These are phyloP conservation scores for Nitzschia putrida DNA, from an alignment of 108 stramenopile species.

Conservation along the genomic window DNA sequence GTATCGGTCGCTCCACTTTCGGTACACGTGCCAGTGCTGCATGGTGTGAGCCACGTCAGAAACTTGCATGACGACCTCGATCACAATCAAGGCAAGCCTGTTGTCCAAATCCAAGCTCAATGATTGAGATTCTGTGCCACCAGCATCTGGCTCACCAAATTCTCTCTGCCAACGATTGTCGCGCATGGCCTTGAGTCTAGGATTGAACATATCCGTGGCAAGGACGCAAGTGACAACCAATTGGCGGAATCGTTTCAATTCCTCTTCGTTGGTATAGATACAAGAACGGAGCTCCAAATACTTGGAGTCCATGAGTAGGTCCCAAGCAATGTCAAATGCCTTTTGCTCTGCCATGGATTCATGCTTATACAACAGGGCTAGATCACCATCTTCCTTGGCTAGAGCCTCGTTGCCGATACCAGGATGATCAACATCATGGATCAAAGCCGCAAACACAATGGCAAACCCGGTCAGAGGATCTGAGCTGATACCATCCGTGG, in stretches of 20 bases:
- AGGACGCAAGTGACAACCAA: slow-evolving; percentile 49
- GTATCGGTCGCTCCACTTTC: slow-evolving; percentile 46
- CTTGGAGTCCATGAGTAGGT: slow-evolving; percentile 33
- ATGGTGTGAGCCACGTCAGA: slow-evolving; percentile 21
- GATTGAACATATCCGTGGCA: slow-evolving; percentile 50
- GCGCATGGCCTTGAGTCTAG: slow-evolving; percentile 13
- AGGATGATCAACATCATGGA: slow-evolving; percentile 56
- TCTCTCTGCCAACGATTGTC: slow-evolving; percentile 37
- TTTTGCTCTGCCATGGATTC: slow-evolving; percentile 29
- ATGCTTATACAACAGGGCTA: slow-evolving; percentile 43
- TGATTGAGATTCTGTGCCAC: too few species aligned
- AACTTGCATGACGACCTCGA: slow-evolving; percentile 24
- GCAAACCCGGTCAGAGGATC: slow-evolving; percentile 50
- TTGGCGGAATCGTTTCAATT: slow-evolving; percentile 40
- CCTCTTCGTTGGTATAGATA: slow-evolving; percentile 34
- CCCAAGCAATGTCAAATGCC: slow-evolving; percentile 55
- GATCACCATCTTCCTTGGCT: slow-evolving; percentile 30
- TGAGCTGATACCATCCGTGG: slow-evolving; percentile 23
- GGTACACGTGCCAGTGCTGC: slow-evolving; percentile 22
- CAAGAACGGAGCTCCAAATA: slow-evolving; percentile 30
- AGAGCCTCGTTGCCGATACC: slow-evolving; percentile 43
- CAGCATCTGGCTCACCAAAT: too few species aligned
- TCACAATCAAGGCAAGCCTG: slow-evolving; percentile 2
- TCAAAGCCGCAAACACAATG: slow-evolving; percentile 46
- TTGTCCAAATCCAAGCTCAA: neutral